phyloP scores from a whole-genome alignment of 176 grass and related monocot genomes.

The Guadua angustifolia region DNA sequence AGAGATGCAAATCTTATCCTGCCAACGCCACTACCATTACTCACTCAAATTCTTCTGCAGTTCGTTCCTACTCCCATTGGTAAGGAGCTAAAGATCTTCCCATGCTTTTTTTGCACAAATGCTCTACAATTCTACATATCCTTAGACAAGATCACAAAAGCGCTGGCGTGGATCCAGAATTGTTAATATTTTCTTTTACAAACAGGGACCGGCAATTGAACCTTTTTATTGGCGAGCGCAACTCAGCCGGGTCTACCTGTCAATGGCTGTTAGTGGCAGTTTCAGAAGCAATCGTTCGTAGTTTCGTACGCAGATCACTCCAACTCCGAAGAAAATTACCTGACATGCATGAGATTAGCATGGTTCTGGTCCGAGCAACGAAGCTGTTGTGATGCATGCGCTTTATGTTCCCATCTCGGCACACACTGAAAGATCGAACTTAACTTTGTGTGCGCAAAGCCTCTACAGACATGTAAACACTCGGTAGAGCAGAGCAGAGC shows the following conservation, averaged over 20 bases:
- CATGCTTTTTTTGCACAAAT: neutral
- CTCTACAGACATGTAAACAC: slow-evolving; percentile 10
- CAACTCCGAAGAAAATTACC: slow-evolving; percentile 18
- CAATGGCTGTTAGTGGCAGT: neutral
- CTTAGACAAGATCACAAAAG: neutral
- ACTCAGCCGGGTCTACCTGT: neutral
- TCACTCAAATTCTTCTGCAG: slow-evolving; percentile 36
- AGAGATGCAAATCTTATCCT: slow-evolving; percentile 61
- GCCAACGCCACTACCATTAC: slow-evolving; percentile 34
- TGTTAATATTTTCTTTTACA: neutral
- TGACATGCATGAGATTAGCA: slow-evolving; percentile 46
- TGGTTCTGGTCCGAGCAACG: slow-evolving; percentile 33
- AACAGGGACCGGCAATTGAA: neutral
- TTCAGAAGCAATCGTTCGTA: neutral
- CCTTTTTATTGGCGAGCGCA: neutral
- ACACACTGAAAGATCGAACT: slow-evolving; percentile 5
- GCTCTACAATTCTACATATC: neutral
- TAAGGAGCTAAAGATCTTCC: slow-evolving; percentile 32
- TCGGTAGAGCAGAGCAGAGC: slow-evolving; percentile 1
- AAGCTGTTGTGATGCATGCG: slow-evolving; percentile 34
- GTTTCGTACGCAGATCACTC: neutral
- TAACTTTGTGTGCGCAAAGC: neutral
- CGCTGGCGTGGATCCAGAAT: neutral
- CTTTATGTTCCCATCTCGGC: slow-evolving; percentile 35
- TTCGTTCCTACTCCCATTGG: slow-evolving; percentile 12